phyloP scores from a whole-genome alignment of 179 eudicot species.

The Vitellaria paradoxa region DNA sequence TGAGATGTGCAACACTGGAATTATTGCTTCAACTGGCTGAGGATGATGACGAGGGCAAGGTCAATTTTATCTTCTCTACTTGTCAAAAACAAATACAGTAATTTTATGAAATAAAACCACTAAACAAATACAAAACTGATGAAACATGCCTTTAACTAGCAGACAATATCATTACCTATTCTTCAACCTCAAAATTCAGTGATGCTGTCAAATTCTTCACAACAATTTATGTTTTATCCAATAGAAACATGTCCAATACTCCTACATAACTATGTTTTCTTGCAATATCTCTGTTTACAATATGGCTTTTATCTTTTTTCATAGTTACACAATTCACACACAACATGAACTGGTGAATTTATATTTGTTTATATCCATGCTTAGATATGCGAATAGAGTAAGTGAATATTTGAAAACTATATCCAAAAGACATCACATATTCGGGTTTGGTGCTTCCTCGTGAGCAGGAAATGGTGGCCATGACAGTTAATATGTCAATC shows the following conservation, averaged over 20 bases:
- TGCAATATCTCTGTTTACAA: neutral
- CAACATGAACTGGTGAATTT: neutral
- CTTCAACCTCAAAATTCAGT: neutral
- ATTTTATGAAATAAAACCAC: no score
- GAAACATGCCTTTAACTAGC: neutral
- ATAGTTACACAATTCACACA: neutral
- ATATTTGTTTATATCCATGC: neutral
- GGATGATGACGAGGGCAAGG: slow-evolving; percentile 44
- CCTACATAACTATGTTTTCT: no score
- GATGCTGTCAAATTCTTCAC: neutral
- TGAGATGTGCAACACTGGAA: slow-evolving; percentile 55
- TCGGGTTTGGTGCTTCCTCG: neutral
- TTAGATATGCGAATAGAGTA: neutral
- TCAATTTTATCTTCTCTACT: no score
- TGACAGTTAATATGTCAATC: slow-evolving; percentile 44
- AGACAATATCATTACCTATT: neutral
- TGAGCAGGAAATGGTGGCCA: slow-evolving; percentile 57
- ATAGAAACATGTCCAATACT: neutral
- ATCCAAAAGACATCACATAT: neutral
- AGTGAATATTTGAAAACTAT: neutral
- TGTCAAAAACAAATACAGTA: no score
- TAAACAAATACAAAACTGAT: neutral
- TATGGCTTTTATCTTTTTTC: neutral
- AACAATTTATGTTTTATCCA: no score
- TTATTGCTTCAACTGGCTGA: slow-evolving; percentile 43